Evolutionary conservation across 768 basidiomycete genomes (phyloP), one percentile per base, ranked within the genome.

Genomic region (Calocera cornea): DNA sequence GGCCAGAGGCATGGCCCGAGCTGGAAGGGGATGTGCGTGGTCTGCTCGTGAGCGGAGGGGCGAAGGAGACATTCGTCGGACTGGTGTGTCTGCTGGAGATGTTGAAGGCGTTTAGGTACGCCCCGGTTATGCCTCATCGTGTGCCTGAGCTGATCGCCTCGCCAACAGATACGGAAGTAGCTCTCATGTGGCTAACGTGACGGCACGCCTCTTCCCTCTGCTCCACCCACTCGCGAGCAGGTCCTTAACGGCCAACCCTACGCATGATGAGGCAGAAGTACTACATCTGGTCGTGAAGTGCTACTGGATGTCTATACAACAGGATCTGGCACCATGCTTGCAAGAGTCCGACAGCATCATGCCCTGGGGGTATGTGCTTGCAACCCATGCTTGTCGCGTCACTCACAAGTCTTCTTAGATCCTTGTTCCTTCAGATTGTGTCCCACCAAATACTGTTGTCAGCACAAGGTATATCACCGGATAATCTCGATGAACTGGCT

Each of bases 231-330:
- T 60, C 27, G 54, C 54, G 31, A 60, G 27, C 54, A 27, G 31
- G 31, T 5, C 54, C 14, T 33, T 60, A 10, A 60, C 54, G 2
- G 27, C 54, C 14, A 12, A 60, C 8, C 75, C 66, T 64, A 79
- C 83, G 12, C 84, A 87, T 63, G 91, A 92, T 68, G 87, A 89
- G 65, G 91, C 91, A 0, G 83, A 86, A 0, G 87, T 94, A 80
- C 80, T 95, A 34, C 92, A 94, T 72, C 82, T 92, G 65, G 89
- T 95, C 68, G 80, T 94, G 69, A 95, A 95, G 74, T 82, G 89
- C 0, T 95, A 95, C 81, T 89, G 86, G 73, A 87, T 86, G 0
- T 87, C 86, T 63, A 89, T 91, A 74, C 81, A 87, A n/a, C 81
- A 89, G 41, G 83, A 86, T 66, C 81, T 95, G 24, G 86, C 84